phyloP scores from a whole-genome alignment of 2,329 filamentous ascomycete species.

The Fusarium vanettenii region DNA sequence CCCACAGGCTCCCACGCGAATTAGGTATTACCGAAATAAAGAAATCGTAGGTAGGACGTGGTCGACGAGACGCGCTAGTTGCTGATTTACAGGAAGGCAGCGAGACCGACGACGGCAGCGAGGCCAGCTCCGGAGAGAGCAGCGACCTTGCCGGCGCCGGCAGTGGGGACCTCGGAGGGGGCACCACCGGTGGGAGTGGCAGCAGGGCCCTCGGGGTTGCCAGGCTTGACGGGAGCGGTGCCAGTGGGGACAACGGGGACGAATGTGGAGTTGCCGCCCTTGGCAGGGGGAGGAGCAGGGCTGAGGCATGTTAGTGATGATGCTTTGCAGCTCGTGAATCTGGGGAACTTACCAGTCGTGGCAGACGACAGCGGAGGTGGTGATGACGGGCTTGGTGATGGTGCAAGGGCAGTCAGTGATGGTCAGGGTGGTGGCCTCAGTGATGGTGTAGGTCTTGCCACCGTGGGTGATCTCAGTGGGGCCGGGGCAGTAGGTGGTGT shows the following conservation, averaged over 20 bases:
- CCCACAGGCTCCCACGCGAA: slow-evolving; percentile 50
- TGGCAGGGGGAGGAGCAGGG: slow-evolving; percentile 45
- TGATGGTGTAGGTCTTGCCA: slow-evolving; percentile 76
- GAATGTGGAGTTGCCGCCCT: slow-evolving; percentile 51
- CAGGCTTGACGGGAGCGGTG: slow-evolving; percentile 15
- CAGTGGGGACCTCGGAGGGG: slow-evolving; percentile 58
- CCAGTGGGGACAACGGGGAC: slow-evolving; percentile 35
- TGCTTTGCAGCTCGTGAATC: slow-evolving; percentile 9
- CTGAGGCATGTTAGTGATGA: slow-evolving; percentile 31
- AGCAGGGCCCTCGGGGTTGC: slow-evolving; percentile 29
- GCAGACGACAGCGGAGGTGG: slow-evolving; percentile 65
- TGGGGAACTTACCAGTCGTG: slow-evolving; percentile 60
- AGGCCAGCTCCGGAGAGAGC: slow-evolving; percentile 69
- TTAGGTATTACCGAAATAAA: slow-evolving; percentile 55
- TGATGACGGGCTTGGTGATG: slow-evolving; percentile 68
- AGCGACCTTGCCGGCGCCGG: slow-evolving; percentile 67
- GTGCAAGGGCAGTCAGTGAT: slow-evolving; percentile 80
- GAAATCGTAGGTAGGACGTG: slow-evolving; percentile 55
- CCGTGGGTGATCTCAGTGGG: slow-evolving; percentile 73
- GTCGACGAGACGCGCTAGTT: slow-evolving; percentile 49
- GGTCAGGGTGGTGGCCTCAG: slow-evolving; percentile 75
- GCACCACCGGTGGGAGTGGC: slow-evolving; percentile 45
- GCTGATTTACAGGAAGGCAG: slow-evolving; percentile 68
- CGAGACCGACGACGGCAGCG: slow-evolving; percentile 69
- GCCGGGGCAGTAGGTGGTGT: slow-evolving; percentile 79